Base-by-base conservation (phyloP, 2,329 filamentous ascomycete species). In the Ophiostoma sp. region DNA sequence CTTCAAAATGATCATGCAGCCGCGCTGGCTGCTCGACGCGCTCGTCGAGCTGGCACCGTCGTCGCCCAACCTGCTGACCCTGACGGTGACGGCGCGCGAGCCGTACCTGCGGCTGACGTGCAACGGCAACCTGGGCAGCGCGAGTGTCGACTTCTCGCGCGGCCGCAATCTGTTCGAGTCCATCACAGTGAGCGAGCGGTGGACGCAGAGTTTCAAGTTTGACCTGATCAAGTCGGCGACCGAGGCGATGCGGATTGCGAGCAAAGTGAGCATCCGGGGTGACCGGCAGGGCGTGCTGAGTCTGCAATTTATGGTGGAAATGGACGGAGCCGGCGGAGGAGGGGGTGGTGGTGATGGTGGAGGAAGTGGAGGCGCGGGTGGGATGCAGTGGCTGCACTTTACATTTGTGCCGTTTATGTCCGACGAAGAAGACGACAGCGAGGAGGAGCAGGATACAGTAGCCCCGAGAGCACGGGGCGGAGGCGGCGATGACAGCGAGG, bases 1-100 rank as follows among this genome's bases (percentile, higher is more conserved):
- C 10, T 91, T 97, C 81, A 99, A 98, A 78, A 93, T 97, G 72
- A 98, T 99, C 77, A 97, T 97, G 91, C 91, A 90, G 74, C 87
- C 90, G 13, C 85, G 86, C 44, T 90, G 87, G 79, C 85, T 94
- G 4, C 84, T 90, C 13, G 91, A 94, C 76, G 88, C 89, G 20
- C 82, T 94, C 57, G 84, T 86, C 1, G 91, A 94, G 77, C 84
- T 90, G 67, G 86, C 85, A 1, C 85, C 85, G 15, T 90, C 93
- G 35, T 87, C 85, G n/a, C 93, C 93, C 0, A 86, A 87, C 5
- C 86, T 88, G 54, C 83, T 97, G 33, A 89, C 88, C 15, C 85
- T 97, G 68, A 84, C 84, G 11, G 88, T 88, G 1, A 87, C 90
- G 5, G 86, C 86, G 52, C 82, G 79, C 17, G 85, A 88, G 39